A percentile compares a stretch with the other conserved stretches of the same genome.
Evolutionary conservation across 768 basidiomycete species (phyloP).

Genomic region (Dendrothele bispora): DNA sequence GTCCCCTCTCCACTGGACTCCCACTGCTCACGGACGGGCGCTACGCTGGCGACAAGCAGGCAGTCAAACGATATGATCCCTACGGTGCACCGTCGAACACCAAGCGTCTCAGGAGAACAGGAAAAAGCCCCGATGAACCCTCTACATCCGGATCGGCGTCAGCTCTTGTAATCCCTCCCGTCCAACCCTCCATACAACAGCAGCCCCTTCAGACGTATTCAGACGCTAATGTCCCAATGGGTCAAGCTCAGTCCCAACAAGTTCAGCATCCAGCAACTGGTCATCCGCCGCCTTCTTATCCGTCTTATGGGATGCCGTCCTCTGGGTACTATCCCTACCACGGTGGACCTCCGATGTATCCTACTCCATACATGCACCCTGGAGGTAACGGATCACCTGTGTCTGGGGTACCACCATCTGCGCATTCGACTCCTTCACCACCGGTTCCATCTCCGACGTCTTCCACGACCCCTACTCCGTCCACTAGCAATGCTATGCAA

Average conservation of each 20-base stretch:
- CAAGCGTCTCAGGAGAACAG: conserved; percentile 41
- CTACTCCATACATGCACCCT: no score
- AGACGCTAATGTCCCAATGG: no score
- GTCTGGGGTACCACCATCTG: not conserved
- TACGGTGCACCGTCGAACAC: conserved; percentile 28
- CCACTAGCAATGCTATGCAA: not conserved
- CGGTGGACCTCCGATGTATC: not conserved
- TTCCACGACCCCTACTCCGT: not conserved
- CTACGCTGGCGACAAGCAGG: conserved; percentile 40
- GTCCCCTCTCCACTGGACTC: conserved; percentile 43
- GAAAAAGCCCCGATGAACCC: not conserved
- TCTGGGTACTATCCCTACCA: not conserved
- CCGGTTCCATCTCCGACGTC: not conserved
- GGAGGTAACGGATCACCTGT: no score
- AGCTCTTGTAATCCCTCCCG: no score
- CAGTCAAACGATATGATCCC: conserved; percentile 40
- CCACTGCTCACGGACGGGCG: conserved; percentile 52
- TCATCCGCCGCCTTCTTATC: not conserved
- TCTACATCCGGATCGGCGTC: not conserved
- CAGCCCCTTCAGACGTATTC: no score
- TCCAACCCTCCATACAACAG: not conserved
- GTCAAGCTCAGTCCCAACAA: not conserved
- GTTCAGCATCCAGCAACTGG: not conserved
- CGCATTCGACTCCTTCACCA: not conserved
- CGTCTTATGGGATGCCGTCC: not conserved